Base-by-base conservation (phyloP, 2,329 filamentous ascomycete genomes). In the Ascochyta viciae-villosae region DNA sequence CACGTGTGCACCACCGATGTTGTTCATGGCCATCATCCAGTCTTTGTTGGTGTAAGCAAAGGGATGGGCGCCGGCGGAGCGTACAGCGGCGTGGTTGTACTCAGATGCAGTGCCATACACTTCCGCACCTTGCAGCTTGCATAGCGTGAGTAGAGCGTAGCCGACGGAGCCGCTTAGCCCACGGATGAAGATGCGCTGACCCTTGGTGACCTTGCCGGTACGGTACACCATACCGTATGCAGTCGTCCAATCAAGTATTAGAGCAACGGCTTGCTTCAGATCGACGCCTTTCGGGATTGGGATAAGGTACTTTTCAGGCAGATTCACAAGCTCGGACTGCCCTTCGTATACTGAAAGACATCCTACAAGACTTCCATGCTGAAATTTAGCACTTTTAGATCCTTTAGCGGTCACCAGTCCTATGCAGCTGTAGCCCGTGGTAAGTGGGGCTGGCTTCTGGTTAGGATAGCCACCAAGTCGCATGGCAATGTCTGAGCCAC, bases 121-220 rank as follows among this genome's bases (percentile, higher is more conserved):
- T 16, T 73, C 71, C 22, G 81, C 81, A 22, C 81, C 81, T 41
- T 75, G 68, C 4, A 78, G 65, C 45, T 76, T 73, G 59, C 77
- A 77, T 3, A 83, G 69, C 1, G 67, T 72, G 70, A 80, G 75
- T 22, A 77, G 37, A 0, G 76, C 81, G 49, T 73, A 77, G 16
- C 81, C 81, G 1, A 83, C 81, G 7, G 81, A 80, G 27, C 81
- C 81, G 57, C 80, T 82, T 23, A 82, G 67, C 33, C 81, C 80
- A 64, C 83, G 82, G 16, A 83, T 67, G 61, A 83, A 83, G 40
- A 83, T 80, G 22, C 77, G 76, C 50, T 81, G 75, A 27, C 80
- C 81, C 26, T 71, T 68, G 1, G 66, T 44, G 1, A 83, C 78
- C 29, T 77, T 73, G 3, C 78, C 79, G 15, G 60, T 41, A 16